These are phyloP conservation scores for Phoenix roebelenii DNA, from an alignment of 176 grass and related monocot genomes.

Conservation along the genomic window DNA sequence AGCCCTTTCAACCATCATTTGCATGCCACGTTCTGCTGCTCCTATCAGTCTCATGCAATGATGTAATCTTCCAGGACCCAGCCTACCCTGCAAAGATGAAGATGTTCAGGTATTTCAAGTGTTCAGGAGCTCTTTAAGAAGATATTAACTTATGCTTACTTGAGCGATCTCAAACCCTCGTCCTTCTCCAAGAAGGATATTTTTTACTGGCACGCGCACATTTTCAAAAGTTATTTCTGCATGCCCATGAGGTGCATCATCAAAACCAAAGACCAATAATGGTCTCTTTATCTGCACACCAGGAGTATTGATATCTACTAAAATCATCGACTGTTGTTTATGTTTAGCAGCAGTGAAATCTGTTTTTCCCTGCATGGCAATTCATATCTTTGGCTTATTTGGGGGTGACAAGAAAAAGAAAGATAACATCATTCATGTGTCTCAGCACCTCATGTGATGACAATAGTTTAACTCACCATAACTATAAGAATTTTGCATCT, in stretches of 20 bases:
- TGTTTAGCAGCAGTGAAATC: conserved; percentile 74
- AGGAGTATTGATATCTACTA: conserved; percentile 70
- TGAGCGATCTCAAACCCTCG: conserved; percentile 95
- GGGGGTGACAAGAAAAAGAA: too few species aligned
- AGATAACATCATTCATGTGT: too few species aligned
- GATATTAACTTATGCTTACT: conserved; percentile 25
- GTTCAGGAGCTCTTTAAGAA: not conserved
- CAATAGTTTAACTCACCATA: conserved; percentile 50
- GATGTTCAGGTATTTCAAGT: not conserved
- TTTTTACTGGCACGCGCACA: conserved; percentile 57
- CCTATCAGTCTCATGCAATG: conserved; percentile 92
- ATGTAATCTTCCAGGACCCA: conserved; percentile 90
- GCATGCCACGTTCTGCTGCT: conserved; percentile 87
- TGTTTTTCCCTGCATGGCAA: conserved; percentile 72
- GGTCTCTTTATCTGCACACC: conserved; percentile 82
- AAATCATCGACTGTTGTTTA: conserved; percentile 94
- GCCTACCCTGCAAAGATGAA: conserved; percentile 60
- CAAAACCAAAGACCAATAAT: conserved; percentile 82
- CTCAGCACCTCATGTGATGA: not conserved
- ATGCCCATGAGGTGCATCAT: conserved; percentile 92
- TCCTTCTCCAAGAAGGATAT: conserved; percentile 89
- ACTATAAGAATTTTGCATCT: conserved; percentile 90
- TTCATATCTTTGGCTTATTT: conserved; percentile 2
- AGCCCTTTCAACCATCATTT: conserved; percentile 76
- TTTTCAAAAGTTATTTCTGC: conserved; percentile 91